These are phyloP conservation scores for Yamadazyma blattariae DNA, from an alignment of 1,139 yeast genomes.

Conservation along the genomic window DNA sequence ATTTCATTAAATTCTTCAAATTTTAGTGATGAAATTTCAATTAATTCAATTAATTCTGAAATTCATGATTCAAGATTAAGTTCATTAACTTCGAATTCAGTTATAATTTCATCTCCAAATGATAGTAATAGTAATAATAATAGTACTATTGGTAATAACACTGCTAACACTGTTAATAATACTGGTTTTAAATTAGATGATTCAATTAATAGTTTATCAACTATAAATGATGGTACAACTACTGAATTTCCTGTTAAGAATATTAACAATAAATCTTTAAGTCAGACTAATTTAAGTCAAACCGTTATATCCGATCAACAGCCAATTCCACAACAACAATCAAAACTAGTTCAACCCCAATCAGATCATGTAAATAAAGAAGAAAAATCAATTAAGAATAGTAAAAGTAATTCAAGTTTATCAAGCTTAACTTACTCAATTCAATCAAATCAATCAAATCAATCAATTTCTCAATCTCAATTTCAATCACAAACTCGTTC, in stretches of 20 bases:
- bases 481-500: neutral
- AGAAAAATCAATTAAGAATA: neutral
- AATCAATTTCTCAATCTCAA: too few relatives aligned
- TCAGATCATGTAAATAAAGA: neutral
- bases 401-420: neutral
- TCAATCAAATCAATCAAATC: too few relatives aligned
- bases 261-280: slow-evolving; percentile 5
- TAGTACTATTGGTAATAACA: too few relatives aligned
- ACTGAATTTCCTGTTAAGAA: neutral
- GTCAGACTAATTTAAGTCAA: too few relatives aligned
- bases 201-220: slow-evolving; percentile 12
- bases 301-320: too few relatives aligned
- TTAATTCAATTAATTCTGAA: slow-evolving; percentile 33
- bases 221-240: slow-evolving; percentile 6
- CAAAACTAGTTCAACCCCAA: neutral
- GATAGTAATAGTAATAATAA: slow-evolving; percentile 20
- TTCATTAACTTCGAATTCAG: slow-evolving; percentile 33
- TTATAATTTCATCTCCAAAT: slow-evolving; percentile 20
- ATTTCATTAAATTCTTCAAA: slow-evolving; percentile 31
- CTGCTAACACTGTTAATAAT: too few relatives aligned
- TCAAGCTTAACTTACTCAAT: too few relatives aligned
- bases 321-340: neutral
- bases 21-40: slow-evolving; percentile 37
- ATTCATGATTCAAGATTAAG: slow-evolving; percentile 38
- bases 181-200: slow-evolving; percentile 14